Base-by-base conservation (phyloP, 345 rosid species). In the Linum lewisii region DNA sequence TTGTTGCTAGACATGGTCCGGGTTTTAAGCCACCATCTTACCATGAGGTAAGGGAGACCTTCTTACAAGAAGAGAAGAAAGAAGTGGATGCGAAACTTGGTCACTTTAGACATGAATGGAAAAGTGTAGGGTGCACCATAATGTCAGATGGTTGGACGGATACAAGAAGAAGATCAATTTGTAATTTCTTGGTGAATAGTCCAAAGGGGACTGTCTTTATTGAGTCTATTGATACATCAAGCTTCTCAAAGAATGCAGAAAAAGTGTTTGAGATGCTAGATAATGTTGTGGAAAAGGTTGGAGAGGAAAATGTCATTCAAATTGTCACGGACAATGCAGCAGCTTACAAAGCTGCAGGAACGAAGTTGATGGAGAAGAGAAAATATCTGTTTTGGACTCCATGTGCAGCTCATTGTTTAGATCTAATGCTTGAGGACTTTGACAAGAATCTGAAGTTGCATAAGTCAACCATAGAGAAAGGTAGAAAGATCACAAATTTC, bases 321-420 rank as follows among this genome's bases (percentile, higher is more conserved):
- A 54, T 32, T 10, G 58, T 62, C 3, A 62, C 50, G 1, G 50
- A 62, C 21, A 61, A 53, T 62, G 66, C 58, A n/a, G 11, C 50
- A 1, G 53, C 32, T 51, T 62, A 62, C 18, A 62, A 51, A 34
- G 49, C 26, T 16, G 6, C 38, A 26, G 11, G 19, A 13, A 18
- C 21, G 10, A 6, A 7, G 32, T 60, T 52, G 15, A 51, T 51
- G 51, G 49, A 49, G 29, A 60, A 45, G 24, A 60, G 24, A 45
- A 60, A 47, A 21, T 6, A 47, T 11, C 10, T 60, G 11, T 60
- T 2, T 24, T 60, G 54, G 54, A 60, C 14, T 3, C 63, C 63
- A 13, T 60, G 42, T 60, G 54, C 42, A 37, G 34, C 63, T 2
- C 63, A 47, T 2, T 60, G 11, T 16, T 21, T 47, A 4, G 34